These are phyloP conservation scores for Calonectria fujianensis DNA, from an alignment of 2,329 filamentous ascomycete species.

Conservation along the genomic window DNA sequence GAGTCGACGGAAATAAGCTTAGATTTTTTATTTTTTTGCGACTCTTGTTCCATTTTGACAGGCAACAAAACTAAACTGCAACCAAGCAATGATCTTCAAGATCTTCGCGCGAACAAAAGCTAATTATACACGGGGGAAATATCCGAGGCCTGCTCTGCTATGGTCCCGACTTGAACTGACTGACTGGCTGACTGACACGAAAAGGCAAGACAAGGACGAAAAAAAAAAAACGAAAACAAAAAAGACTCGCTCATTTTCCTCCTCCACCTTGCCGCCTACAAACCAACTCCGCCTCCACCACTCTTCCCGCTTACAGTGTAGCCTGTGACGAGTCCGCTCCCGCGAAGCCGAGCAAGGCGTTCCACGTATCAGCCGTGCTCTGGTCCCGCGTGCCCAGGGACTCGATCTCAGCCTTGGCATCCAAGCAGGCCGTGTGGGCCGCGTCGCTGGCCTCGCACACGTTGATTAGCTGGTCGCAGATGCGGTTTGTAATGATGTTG, in stretches of 20 bases:
- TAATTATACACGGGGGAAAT: conserved; percentile 19
- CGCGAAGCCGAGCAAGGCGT: conserved; percentile 62
- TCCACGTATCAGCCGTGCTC: conserved; percentile 69
- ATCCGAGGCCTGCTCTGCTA: conserved; percentile 21
- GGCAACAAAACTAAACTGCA: conserved; percentile 7
- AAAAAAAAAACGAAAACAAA: neutral
- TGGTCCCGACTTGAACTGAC: neutral
- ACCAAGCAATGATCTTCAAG: conserved; percentile 14
- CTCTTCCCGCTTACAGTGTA: conserved; percentile 40
- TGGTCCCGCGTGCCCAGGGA: conserved; percentile 69
- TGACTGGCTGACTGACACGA: no score
- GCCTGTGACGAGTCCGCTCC: conserved; percentile 50
- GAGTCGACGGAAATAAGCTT: conserved; percentile 23
- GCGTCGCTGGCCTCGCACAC: conserved; percentile 78
- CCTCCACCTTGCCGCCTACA: neutral
- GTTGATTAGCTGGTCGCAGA: conserved; percentile 81
- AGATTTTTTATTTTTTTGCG: neutral
- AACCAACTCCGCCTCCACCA: neutral
- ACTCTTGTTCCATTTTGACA: conserved; percentile 7
- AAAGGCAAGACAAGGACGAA: no score
- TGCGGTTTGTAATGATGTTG: conserved; percentile 83
- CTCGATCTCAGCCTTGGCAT: conserved; percentile 72
- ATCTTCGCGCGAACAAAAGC: neutral
- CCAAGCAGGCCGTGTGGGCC: conserved; percentile 71
- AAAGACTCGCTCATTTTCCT: neutral